phyloP scores from a whole-genome alignment of 106 monocot species.

The Apostasia shenzhenica region DNA sequence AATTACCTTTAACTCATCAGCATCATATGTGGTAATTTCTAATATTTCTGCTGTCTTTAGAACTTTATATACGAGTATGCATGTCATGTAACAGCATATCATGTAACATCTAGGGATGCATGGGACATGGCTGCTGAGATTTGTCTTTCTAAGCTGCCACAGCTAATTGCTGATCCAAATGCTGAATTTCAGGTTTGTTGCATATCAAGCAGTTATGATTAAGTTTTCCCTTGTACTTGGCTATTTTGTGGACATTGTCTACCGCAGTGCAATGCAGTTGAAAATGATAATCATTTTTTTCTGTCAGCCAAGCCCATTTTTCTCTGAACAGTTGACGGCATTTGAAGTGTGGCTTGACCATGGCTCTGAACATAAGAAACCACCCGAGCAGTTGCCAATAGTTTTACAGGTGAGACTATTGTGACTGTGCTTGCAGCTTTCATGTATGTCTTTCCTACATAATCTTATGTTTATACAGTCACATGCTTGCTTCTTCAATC shows the following conservation, averaged over 20 bases:
- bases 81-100: neutral
- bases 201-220: neutral
- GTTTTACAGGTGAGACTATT: conserved; percentile 77
- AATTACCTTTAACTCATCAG: conserved; percentile 84
- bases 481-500: no score
- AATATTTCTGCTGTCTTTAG: neutral
- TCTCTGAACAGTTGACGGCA: conserved; percentile 95
- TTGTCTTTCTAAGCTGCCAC: conserved; percentile 82
- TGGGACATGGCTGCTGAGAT: conserved; percentile 99
- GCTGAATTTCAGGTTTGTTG: conserved; percentile 82
- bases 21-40: conserved; percentile 92
- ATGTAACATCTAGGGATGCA: conserved; percentile 62
- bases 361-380: conserved; percentile 93
- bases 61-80: neutral
- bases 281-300: conserved; percentile 5
- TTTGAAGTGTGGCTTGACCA: conserved; percentile 99
- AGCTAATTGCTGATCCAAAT: conserved; percentile 67
- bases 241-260: conserved; percentile 1
- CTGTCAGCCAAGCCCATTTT: conserved; percentile 88
- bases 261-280: neutral
- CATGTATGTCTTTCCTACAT: neutral
- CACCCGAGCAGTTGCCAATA: conserved; percentile 94
- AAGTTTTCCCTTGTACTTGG: neutral
- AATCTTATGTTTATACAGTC: no score
- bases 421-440: neutral